A percentile compares a stretch with the other conserved stretches of the same genome.
Conservation (phyloP, 192 early-diverging fungal genomes). For the Umbelopsis isabellina region DNA sequence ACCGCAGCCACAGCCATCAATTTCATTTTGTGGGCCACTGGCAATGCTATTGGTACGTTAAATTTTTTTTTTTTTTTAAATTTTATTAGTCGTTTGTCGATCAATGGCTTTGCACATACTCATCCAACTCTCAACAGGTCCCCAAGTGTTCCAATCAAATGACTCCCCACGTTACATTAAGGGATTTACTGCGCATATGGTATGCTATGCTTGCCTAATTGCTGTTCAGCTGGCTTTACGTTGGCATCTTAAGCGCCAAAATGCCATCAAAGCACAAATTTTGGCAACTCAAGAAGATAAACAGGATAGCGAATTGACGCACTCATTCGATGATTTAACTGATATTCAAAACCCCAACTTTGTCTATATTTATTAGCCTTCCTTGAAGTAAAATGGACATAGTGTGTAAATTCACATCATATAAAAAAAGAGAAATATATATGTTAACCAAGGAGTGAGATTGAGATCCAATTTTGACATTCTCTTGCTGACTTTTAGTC, state of each 20-base stretch:
- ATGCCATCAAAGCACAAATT: neutral
- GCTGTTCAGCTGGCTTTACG: slow-evolving; percentile 4
- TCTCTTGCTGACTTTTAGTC: too few species aligned
- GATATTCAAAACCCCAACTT: slow-evolving; percentile 29
- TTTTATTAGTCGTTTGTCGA: neutral
- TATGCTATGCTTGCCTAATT: slow-evolving; percentile 21
- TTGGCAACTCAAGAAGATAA: neutral
- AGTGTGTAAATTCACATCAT: too few species aligned
- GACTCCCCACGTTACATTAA: slow-evolving; percentile 26
- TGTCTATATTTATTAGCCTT: slow-evolving; percentile 22
- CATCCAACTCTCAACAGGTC: neutral
- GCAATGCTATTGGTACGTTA: slow-evolving; percentile 30
- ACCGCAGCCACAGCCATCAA: slow-evolving; percentile 20
- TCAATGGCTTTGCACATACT: neutral
- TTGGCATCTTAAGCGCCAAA: neutral
- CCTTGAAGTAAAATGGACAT: too few species aligned
- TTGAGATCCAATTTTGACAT: too few species aligned
- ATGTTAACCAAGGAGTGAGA: too few species aligned
- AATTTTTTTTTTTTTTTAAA: too few species aligned
- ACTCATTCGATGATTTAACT: slow-evolving; percentile 30
- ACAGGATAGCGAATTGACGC: slow-evolving; percentile 14
- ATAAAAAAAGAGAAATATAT: too few species aligned
- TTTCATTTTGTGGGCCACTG: slow-evolving; percentile 28
- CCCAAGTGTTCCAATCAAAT: slow-evolving; percentile 6
- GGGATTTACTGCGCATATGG: slow-evolving; percentile 27